Evolutionary conservation across 1,139 yeast species (phyloP).

Genomic region (Scheffersomyces segobiensis): DNA sequence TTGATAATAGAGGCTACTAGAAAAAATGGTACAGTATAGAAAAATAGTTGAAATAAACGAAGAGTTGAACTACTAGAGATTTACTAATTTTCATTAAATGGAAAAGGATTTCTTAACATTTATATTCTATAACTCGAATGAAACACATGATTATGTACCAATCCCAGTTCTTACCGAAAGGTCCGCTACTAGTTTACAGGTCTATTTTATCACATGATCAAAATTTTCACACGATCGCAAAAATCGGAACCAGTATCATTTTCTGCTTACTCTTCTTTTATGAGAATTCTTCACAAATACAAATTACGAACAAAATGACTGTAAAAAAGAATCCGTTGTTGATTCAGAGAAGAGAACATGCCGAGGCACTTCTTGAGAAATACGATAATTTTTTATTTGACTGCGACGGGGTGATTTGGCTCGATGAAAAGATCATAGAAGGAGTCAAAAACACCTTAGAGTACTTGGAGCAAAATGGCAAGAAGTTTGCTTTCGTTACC

Average conservation of each 20-base stretch:
- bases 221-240: not conserved
- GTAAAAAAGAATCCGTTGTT: constrained; percentile 1
- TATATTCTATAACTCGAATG: too few species aligned
- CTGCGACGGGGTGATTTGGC: constrained; percentile 95
- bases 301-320: not conserved
- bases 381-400: constrained; percentile 88
- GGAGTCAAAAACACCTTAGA: constrained; percentile 67
- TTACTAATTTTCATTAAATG: not conserved
- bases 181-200: not conserved
- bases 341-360: constrained; percentile 34
- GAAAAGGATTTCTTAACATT: too few species aligned
- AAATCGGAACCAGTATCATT: not conserved
- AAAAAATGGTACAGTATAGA: too few species aligned
- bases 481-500: constrained; percentile 38
- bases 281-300: not conserved
- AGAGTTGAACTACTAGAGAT: too few species aligned
- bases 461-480: constrained; percentile 43
- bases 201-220: not conserved
- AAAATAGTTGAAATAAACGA: too few species aligned
- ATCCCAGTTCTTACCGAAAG: too few species aligned
- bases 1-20: not conserved
- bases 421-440: constrained; percentile 74
- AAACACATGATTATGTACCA: too few species aligned
- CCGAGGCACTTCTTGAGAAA: constrained; percentile 52
- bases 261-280: not conserved